A percentile compares a stretch with the other conserved stretches of the same genome.
Evolutionary conservation across 2,329 filamentous ascomycete genomes (phyloP).

Genomic region (Gyromitra esculenta): DNA sequence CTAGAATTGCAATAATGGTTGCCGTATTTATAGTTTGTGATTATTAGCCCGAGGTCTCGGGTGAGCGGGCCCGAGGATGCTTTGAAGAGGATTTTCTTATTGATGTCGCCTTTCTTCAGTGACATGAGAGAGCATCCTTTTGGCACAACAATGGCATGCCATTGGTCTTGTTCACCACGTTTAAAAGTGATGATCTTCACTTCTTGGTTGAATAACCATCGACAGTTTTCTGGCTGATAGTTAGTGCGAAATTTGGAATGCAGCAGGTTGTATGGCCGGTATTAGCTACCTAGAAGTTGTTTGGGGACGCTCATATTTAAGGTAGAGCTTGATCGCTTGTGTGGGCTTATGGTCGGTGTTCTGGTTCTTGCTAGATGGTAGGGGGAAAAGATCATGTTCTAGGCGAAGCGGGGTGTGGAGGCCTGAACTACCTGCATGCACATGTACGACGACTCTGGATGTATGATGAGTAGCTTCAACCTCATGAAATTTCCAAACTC

Average conservation of each 20-base stretch:
- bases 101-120: background rate
- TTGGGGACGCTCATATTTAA: background rate
- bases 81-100: conserved; percentile 17
- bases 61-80: background rate
- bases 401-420: no score
- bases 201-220: background rate
- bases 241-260: background rate
- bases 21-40: no score
- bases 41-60: no score
- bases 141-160: conserved; percentile 12
- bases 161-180: background rate
- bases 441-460: no score
- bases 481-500: no score
- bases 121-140: conserved; percentile 13
- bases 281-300: background rate
- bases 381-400: no score
- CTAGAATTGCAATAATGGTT: background rate
- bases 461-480: no score
- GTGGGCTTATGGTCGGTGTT: background rate
- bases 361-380: background rate
- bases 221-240: background rate
- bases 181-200: background rate
- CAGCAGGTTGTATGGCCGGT: background rate
- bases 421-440: no score
- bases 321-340: background rate